Base-by-base conservation (phyloP, 169 alveolate genomes). In the Plasmodium cynomolgi region DNA sequence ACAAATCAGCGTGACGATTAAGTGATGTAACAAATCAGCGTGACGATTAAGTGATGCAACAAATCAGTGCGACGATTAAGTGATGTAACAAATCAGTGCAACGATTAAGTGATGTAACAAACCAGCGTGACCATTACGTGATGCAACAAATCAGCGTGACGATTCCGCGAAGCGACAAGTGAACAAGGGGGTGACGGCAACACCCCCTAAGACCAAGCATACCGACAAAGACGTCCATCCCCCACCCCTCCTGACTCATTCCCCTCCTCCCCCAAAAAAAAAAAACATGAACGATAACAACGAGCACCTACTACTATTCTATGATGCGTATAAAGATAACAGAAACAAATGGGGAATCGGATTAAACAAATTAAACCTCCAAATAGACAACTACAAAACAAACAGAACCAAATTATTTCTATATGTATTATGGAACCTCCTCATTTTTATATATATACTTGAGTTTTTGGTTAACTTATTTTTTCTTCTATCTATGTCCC, bases 271-370 rank as follows among this genome's bases (percentile, higher is more conserved):
- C 9, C 62, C 62, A 47, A 47, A 47, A 17, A 84, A 84, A 84
- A 77, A 31, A 81, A 90, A 20, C 71, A 90, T 81, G 91, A 47
- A 85, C 54, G 84, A 81, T 47, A 71, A 34, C 33, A 77, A 47
- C 29, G 29, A 17, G 73, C 81, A 90, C 20, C 74, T 81, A 6
- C 31, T 68, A 68, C 84, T 68, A 71, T 44, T 90, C 74, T 90
- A 44, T 58, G 74, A 90, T 39, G 62, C 73, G 26, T 90, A 90
- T 50, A 90, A 90, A 62, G 88, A 90, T 33, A 54, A 82, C 15
- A 79, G 91, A 90, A 79, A 68, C 74, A 90, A 90, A 68, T 90
- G 94, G 94, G 79, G 79, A 33, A 15, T 62, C 54, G 47, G 84
- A 44, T 80, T 90, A 68, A 81, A 90, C 6, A 90, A 71, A 81